Evolutionary conservation across 1,139 yeast species (phyloP).

Genomic region (Yamadazyma trypodendri): DNA sequence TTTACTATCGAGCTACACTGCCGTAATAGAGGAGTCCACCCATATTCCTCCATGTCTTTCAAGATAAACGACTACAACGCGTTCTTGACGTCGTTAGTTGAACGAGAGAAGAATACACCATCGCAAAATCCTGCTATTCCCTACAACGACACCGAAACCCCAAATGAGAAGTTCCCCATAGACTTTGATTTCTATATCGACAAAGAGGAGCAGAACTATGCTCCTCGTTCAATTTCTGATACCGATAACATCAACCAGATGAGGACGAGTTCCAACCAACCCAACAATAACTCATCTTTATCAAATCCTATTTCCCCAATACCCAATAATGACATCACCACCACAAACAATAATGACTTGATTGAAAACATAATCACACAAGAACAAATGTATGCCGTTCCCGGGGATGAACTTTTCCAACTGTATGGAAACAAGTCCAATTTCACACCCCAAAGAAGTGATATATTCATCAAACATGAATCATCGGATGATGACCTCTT

Average conservation of each 20-base stretch:
- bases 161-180: conserved; percentile 21
- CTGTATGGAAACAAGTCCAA: not conserved
- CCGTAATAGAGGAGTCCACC: not conserved
- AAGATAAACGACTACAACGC: conserved; percentile 33
- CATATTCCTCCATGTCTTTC: conserved; percentile 25
- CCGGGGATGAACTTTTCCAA: not conserved
- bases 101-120: conserved; percentile 16
- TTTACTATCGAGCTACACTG: not conserved
- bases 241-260: no score
- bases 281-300: not conserved
- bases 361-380: conserved; percentile 3
- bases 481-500: conserved; percentile 12
- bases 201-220: not conserved
- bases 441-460: not conserved
- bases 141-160: not conserved
- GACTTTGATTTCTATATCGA: conserved; percentile 34
- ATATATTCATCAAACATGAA: conserved; percentile 7
- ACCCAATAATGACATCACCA: not conserved
- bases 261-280: not conserved
- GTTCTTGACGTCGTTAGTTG: conserved; percentile 29
- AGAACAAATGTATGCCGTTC: not conserved
- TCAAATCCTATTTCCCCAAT: conserved; percentile 1
- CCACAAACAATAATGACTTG: not conserved
- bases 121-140: not conserved
- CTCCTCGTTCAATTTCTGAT: not conserved